Evolutionary conservation across 768 basidiomycete genomes (phyloP).

Genomic region (Steccherinum ochraceum): DNA sequence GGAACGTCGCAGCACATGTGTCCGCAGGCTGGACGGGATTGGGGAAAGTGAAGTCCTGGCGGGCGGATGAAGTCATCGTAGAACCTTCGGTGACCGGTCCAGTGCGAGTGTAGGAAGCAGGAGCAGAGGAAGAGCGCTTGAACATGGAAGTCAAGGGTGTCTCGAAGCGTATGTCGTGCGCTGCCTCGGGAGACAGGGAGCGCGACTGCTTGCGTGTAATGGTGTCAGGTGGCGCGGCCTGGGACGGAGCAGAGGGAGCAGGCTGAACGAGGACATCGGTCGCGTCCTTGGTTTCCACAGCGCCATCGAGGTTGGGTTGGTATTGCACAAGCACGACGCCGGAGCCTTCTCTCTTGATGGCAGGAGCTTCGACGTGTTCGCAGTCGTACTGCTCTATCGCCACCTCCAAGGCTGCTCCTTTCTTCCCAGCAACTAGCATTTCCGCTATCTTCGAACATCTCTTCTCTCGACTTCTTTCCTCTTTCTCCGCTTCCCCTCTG

Average conservation of each 20-base stretch:
- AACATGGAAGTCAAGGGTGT: constrained; percentile 59
- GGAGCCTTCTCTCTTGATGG: constrained; percentile 21
- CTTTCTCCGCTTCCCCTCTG: constrained; percentile 30
- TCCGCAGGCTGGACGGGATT: constrained; percentile 5
- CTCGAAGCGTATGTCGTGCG: constrained; percentile 27
- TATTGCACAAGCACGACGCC: constrained; percentile 6
- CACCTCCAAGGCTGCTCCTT: constrained; percentile 50
- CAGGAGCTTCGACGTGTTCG: constrained; percentile 14
- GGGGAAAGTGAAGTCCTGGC: background rate
- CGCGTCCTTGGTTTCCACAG: background rate
- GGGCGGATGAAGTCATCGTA: background rate
- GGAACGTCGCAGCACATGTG: background rate
- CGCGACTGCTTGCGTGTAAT: constrained; percentile 4
- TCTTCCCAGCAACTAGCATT: constrained; percentile 61
- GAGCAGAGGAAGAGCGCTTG: constrained; percentile 57
- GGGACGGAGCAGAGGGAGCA: background rate
- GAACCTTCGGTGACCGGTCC: background rate
- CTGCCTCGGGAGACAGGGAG: constrained; percentile 7
- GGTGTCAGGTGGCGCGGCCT: constrained; percentile 1
- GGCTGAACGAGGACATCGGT: background rate
- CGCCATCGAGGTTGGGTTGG: no score
- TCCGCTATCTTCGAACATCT: constrained; percentile 65
- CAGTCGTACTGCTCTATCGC: constrained; percentile 60
- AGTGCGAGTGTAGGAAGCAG: constrained; percentile 26
- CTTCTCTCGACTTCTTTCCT: constrained; percentile 46